A percentile compares a stretch with the other conserved stretches of the same genome.
phyloP scores from a whole-genome alignment of 176 grass and related monocot genomes.

The Eremochloa ophiuroides region DNA sequence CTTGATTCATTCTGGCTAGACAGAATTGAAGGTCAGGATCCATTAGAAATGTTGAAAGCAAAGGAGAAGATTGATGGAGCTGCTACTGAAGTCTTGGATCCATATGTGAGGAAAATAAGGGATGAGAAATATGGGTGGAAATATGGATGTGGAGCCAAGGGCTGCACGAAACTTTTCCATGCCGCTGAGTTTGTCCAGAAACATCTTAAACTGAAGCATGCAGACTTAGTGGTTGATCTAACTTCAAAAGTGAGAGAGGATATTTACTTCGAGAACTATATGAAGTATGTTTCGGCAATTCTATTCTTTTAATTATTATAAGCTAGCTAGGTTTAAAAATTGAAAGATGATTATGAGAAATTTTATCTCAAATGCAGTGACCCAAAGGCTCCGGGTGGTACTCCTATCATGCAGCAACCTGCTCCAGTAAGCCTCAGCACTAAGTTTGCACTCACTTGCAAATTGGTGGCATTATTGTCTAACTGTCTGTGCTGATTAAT shows the following conservation, averaged over 20 bases:
- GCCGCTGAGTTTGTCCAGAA: constrained; percentile 96
- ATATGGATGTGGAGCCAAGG: constrained; percentile 97
- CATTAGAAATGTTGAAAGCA: constrained; percentile 72
- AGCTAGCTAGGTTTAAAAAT: constrained; percentile 9
- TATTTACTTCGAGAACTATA: constrained; percentile 97
- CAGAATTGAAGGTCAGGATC: constrained; percentile 82
- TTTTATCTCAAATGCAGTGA: constrained; percentile 76
- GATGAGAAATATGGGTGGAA: constrained; percentile 99
- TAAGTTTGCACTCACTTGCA: constrained; percentile 20
- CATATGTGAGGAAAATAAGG: constrained; percentile 91
- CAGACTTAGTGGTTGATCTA: constrained; percentile 72
- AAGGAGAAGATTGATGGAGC: constrained; percentile 93
- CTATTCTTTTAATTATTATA: constrained; percentile 10
- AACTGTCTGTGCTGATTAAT: constrained; percentile 17
- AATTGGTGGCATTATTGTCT: constrained; percentile 13
- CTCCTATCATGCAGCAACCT: constrained; percentile 89
- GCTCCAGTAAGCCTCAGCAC: constrained; percentile 51
- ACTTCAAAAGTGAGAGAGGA: constrained; percentile 94
- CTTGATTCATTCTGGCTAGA: constrained; percentile 86
- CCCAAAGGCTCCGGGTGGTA: constrained; percentile 88
- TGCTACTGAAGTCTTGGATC: constrained; percentile 75
- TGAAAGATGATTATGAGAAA: constrained; percentile 9
- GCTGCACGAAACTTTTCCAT: constrained; percentile 99
- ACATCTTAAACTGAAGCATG: constrained; percentile 95
- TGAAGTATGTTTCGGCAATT: constrained; percentile 65